Conservation (phyloP, 768 basidiomycete species). For the Rhizopogon sp. region DNA sequence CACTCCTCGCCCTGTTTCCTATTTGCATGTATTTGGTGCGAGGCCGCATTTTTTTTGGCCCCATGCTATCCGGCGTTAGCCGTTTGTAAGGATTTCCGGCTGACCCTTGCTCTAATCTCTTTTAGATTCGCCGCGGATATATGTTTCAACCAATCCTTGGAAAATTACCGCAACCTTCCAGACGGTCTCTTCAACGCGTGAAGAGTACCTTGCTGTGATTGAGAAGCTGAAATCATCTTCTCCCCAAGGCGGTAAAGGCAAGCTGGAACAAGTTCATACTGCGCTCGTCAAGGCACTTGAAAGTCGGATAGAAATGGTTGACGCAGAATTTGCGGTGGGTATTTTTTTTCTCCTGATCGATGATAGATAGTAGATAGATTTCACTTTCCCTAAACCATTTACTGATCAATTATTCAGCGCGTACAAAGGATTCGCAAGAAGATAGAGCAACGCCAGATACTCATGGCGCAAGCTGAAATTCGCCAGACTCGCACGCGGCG, state of each 20-base stretch:
- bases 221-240: slow-evolving; percentile 50
- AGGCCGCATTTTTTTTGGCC: slow-evolving; percentile 41
- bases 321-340: slow-evolving; percentile 69
- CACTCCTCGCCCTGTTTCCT: slow-evolving; percentile 30
- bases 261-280: slow-evolving; percentile 57
- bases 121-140: slow-evolving; percentile 81
- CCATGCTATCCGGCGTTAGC: slow-evolving; percentile 33
- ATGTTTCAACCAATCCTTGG: slow-evolving; percentile 86
- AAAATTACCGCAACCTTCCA: slow-evolving; percentile 78
- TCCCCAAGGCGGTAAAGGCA: slow-evolving; percentile 49
- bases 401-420: slow-evolving; percentile 43
- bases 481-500: slow-evolving; percentile 77
- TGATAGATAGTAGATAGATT: slow-evolving; percentile 8
- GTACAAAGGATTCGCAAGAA: slow-evolving; percentile 66
- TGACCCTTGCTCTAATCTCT: slow-evolving; percentile 27
- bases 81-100: slow-evolving; percentile 28
- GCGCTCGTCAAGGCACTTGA: slow-evolving; percentile 60
- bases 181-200: slow-evolving; percentile 62
- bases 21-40: slow-evolving; percentile 74
- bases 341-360: slow-evolving; percentile 5
- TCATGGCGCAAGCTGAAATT: slow-evolving; percentile 71
- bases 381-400: slow-evolving; percentile 11
- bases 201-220: slow-evolving; percentile 66
- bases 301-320: slow-evolving; percentile 58
- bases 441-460: slow-evolving; percentile 58